phyloP scores from a whole-genome alignment of 2,329 filamentous ascomycete species.

The Fusarium avenaceum region DNA sequence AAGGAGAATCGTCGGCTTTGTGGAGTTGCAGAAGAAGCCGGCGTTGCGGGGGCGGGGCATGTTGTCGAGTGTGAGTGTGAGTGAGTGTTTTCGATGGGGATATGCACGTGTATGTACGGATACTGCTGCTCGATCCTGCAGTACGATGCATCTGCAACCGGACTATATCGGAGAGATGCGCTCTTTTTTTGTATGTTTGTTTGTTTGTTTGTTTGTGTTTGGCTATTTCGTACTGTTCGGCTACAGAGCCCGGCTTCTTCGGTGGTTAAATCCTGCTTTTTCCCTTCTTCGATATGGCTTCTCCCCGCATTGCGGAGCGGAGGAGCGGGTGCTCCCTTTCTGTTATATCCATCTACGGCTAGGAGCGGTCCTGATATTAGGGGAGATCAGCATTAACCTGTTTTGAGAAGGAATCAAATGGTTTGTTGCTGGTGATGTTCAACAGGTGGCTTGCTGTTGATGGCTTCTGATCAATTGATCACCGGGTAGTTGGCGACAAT shows the following conservation, averaged over 20 bases:
- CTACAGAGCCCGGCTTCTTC: slow-evolving; percentile 19
- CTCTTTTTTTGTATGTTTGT: background rate
- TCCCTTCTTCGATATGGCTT: slow-evolving; percentile 3
- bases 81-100: slow-evolving; percentile 10
- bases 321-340: slow-evolving; percentile 35
- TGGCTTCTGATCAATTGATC: background rate
- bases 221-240: slow-evolving; percentile 6
- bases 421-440: background rate
- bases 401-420: background rate
- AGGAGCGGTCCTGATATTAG: slow-evolving; percentile 11
- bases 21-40: slow-evolving; percentile 29
- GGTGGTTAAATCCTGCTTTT: slow-evolving; percentile 20
- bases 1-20: slow-evolving; percentile 28
- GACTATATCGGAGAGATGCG: slow-evolving; percentile 33
- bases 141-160: slow-evolving; percentile 24
- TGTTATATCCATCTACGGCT: slow-evolving; percentile 21
- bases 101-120: slow-evolving; percentile 7
- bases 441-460: background rate
- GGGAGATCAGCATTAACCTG: background rate
- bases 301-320: slow-evolving; percentile 39
- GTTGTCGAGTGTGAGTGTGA: slow-evolving; percentile 3
- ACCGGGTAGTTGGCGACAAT: too few relatives aligned
- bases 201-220: background rate
- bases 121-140: slow-evolving; percentile 37
- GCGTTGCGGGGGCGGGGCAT: slow-evolving; percentile 44